Evolutionary conservation across 306 rosid genomes (phyloP).

Genomic region (Senna tora): DNA sequence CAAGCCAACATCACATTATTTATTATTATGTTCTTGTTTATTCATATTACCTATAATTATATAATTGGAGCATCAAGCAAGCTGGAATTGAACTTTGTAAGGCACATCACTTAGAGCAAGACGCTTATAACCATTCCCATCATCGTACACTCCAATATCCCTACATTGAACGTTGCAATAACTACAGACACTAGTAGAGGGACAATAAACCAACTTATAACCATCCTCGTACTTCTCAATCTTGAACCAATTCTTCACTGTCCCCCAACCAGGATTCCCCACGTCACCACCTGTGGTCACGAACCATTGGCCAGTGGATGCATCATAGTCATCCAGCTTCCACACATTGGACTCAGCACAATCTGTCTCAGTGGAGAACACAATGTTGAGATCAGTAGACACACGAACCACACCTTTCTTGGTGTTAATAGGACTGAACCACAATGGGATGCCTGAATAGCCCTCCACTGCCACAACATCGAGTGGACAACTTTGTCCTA

Average conservation of each 20-base stretch:
- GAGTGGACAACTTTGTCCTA: slow-evolving; percentile 44
- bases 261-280: slow-evolving; percentile 40
- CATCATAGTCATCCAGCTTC: slow-evolving; percentile 44
- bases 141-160: slow-evolving; percentile 38
- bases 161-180: slow-evolving; percentile 53
- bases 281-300: slow-evolving; percentile 42
- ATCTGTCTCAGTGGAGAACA: slow-evolving; percentile 22
- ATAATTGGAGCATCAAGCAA: background rate
- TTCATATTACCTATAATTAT: too few relatives aligned
- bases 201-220: slow-evolving; percentile 58
- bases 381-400: slow-evolving; percentile 53
- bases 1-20: too few relatives aligned
- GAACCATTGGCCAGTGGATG: slow-evolving; percentile 24
- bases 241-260: slow-evolving; percentile 52
- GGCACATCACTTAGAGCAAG: slow-evolving; percentile 29
- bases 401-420: slow-evolving; percentile 41
- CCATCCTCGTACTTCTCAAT: slow-evolving; percentile 44
- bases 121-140: slow-evolving; percentile 27
- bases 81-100: slow-evolving; percentile 4
- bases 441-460: background rate
- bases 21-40: too few relatives aligned
- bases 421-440: slow-evolving; percentile 33
- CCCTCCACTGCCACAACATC: slow-evolving; percentile 48
- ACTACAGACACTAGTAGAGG: slow-evolving; percentile 49
- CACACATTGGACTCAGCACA: slow-evolving; percentile 49